These are phyloP conservation scores for Hanseniaspora gamundiae DNA, from an alignment of 1,139 yeast genomes.

Conservation along the genomic window DNA sequence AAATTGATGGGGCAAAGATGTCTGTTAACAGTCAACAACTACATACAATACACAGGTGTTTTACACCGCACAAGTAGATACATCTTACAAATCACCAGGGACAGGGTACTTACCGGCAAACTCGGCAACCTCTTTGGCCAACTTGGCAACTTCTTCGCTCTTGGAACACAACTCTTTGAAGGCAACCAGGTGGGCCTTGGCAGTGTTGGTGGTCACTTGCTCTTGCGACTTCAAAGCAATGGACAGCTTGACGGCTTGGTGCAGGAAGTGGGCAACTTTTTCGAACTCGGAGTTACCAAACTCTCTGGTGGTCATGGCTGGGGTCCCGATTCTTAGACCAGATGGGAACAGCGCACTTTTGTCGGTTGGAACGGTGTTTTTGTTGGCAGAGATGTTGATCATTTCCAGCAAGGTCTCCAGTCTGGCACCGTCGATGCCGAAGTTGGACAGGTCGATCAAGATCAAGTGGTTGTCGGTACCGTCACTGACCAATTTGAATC, in stretches of 20 bases:
- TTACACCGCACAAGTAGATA: too few relatives aligned
- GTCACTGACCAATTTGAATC: constrained; percentile 71
- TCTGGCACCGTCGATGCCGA: constrained; percentile 90
- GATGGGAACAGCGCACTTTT: constrained; percentile 90
- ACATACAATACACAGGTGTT: too few relatives aligned
- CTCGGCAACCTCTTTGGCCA: constrained; percentile 47
- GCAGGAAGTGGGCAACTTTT: constrained; percentile 67
- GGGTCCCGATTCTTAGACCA: constrained; percentile 93
- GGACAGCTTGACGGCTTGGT: constrained; percentile 62
- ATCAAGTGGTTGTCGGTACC: constrained; percentile 95
- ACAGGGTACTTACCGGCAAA: constrained; percentile 68
- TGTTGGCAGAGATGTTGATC: constrained; percentile 87
- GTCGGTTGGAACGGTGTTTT: constrained; percentile 94
- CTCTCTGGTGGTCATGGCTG: constrained; percentile 97
- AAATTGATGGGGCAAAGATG: too few relatives aligned
- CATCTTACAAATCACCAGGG: constrained; percentile 50
- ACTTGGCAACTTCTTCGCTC: constrained; percentile 42
- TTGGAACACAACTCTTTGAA: constrained; percentile 57
- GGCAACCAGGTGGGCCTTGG: constrained; percentile 50
- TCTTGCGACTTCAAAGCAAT: constrained; percentile 45
- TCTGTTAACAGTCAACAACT: too few relatives aligned
- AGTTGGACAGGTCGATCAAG: constrained; percentile 70
- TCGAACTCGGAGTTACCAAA: constrained; percentile 68
- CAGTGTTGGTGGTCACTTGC: constrained; percentile 34
- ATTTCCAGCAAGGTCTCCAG: constrained; percentile 84